These are phyloP conservation scores for Amanita subjunquillea DNA, from an alignment of 768 basidiomycete species.

Conservation along the genomic window DNA sequence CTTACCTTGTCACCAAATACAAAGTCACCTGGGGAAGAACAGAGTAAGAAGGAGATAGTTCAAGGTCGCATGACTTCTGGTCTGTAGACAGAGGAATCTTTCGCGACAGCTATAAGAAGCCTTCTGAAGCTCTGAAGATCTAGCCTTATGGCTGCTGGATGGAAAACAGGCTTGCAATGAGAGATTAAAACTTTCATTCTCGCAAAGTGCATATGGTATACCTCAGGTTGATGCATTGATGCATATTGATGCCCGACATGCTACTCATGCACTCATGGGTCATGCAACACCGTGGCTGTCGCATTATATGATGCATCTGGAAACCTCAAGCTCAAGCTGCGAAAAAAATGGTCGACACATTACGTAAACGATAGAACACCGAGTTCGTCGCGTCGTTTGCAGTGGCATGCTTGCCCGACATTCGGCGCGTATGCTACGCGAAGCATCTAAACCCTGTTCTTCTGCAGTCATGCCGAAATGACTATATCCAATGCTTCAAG, in stretches of 20 bases:
- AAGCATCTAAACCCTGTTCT: not conserved
- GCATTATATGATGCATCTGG: too few species aligned
- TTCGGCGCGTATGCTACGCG: not conserved
- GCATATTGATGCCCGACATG: not conserved
- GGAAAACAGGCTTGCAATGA: not conserved
- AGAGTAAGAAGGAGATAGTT: not conserved
- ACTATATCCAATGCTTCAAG: not conserved
- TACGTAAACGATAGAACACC: not conserved
- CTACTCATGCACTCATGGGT: too few species aligned
- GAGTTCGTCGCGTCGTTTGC: not conserved
- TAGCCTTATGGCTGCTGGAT: not conserved
- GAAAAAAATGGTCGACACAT: not conserved
- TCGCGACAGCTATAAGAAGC: not conserved
- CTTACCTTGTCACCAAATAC: too few species aligned
- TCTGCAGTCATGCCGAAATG: constrained; percentile 1
- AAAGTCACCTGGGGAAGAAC: not conserved
- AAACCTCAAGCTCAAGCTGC: too few species aligned
- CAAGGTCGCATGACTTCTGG: too few species aligned
- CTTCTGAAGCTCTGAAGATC: not conserved
- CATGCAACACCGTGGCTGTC: too few species aligned
- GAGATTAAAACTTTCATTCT: not conserved
- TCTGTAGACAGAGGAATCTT: too few species aligned
- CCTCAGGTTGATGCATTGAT: not conserved
- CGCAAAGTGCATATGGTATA: not conserved
- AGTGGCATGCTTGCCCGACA: too few species aligned